These are phyloP conservation scores for Anaeromyces robustus DNA, from an alignment of 192 early-diverging fungal genomes.

Conservation along the genomic window DNA sequence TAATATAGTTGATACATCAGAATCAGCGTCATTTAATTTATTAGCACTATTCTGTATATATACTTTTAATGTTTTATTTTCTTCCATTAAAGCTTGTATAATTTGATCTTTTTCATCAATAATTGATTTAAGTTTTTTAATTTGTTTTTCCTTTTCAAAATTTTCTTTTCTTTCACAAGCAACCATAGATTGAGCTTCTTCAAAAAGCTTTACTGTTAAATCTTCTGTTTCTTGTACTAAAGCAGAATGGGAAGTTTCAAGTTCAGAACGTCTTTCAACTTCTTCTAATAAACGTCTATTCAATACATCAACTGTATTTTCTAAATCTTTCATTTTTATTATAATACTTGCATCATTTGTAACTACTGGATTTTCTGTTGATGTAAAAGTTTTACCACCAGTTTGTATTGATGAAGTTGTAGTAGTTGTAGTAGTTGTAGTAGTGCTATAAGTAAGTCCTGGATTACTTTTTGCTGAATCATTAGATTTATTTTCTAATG, in stretches of 20 bases:
- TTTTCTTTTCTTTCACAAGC: background rate
- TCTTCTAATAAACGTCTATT: background rate
- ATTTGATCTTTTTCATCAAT: background rate
- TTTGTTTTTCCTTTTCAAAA: background rate
- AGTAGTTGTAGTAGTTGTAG: background rate
- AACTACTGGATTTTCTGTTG: background rate
- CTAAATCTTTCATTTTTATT: background rate
- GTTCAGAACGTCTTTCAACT: background rate
- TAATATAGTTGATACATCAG: background rate
- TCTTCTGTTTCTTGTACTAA: background rate
- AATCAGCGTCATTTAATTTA: background rate
- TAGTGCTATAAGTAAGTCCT: background rate
- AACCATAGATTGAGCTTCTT: background rate
- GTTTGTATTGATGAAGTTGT: background rate
- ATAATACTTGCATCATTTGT: background rate
- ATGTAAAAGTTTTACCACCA: background rate
- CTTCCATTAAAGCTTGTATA: background rate
- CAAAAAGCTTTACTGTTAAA: background rate
- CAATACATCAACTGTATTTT: background rate
- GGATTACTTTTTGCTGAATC: background rate
- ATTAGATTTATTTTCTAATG: background rate
- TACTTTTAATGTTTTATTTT: background rate
- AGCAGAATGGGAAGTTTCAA: background rate
- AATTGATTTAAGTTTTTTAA: background rate
- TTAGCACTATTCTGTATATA: background rate